These are phyloP conservation scores for Taphrina wiesneri DNA, from an alignment of 1,139 yeast species.

Conservation along the genomic window DNA sequence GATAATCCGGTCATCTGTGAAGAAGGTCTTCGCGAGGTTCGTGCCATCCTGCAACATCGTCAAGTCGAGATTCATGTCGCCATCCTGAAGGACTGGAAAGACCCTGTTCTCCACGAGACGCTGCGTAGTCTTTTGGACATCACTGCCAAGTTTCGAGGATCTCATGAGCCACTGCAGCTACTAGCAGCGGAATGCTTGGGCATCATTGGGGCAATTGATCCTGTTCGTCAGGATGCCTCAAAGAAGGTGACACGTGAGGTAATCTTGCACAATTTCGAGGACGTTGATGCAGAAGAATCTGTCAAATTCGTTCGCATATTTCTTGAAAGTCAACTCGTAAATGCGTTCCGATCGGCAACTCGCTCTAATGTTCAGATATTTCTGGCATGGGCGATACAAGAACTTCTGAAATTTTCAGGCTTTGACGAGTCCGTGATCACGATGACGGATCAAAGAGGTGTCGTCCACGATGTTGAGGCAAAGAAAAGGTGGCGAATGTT, in stretches of 20 bases:
- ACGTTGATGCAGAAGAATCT: constrained; percentile 58
- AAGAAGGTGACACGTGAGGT: constrained; percentile 52
- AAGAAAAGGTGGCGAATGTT: constrained; percentile 59
- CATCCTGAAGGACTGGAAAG: constrained; percentile 42
- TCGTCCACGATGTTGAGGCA: constrained; percentile 41
- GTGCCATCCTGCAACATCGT: constrained; percentile 53
- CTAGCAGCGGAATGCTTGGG: constrained; percentile 72
- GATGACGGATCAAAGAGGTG: constrained; percentile 34
- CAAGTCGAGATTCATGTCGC: constrained; percentile 53
- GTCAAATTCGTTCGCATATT: constrained; percentile 65
- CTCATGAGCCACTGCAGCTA: constrained; percentile 54
- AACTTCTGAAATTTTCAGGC: constrained; percentile 67
- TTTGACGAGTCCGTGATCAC: constrained; percentile 49
- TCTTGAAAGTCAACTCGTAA: constrained; percentile 68
- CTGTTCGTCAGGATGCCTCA: constrained; percentile 59
- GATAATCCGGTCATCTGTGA: constrained; percentile 75
- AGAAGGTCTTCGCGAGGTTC: constrained; percentile 73
- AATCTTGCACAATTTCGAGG: constrained; percentile 59
- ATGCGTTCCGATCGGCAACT: constrained; percentile 83
- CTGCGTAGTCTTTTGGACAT: constrained; percentile 61
- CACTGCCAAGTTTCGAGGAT: constrained; percentile 58
- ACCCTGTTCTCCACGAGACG: constrained; percentile 50
- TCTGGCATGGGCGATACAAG: constrained; percentile 88
- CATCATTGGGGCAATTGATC: constrained; percentile 74
- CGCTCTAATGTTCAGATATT: constrained; percentile 83